A percentile compares a stretch with the other conserved stretches of the same genome.
Evolutionary conservation across 345 rosid species (phyloP).

Genomic region (Salix purpurea): DNA sequence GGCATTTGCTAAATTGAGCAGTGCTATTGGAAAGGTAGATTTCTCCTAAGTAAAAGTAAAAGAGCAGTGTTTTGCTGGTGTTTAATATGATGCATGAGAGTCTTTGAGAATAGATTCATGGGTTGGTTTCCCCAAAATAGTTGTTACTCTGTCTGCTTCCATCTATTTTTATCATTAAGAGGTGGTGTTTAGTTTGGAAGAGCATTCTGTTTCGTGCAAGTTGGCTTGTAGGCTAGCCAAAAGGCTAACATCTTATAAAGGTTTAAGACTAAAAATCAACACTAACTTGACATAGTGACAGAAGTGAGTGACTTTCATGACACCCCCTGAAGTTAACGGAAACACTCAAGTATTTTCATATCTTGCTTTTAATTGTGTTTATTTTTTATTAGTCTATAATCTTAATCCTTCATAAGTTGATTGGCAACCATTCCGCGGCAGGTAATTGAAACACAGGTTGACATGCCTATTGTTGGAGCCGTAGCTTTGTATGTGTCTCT

Average conservation of each 20-base stretch:
- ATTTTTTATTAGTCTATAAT: background rate
- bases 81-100: background rate
- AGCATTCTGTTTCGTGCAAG: background rate
- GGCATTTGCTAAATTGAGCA: constrained; percentile 94
- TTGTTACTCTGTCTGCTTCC: background rate
- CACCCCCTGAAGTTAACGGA: background rate
- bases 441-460: constrained; percentile 90
- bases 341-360: background rate
- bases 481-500: constrained; percentile 90
- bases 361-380: background rate
- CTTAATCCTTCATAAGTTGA: constrained; percentile 7
- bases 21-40: constrained; percentile 90
- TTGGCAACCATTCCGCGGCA: constrained; percentile 22
- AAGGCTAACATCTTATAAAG: background rate
- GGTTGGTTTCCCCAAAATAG: background rate
- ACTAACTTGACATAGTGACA: background rate
- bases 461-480: constrained; percentile 88
- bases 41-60: background rate
- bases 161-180: background rate
- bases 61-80: background rate
- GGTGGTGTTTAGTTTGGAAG: background rate
- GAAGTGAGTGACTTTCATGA: background rate
- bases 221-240: background rate
- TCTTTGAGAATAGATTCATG: background rate
- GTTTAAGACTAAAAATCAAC: background rate